phyloP scores from a whole-genome alignment of 495 filamentous ascomycete genomes.

The Acidiella bohemica region DNA sequence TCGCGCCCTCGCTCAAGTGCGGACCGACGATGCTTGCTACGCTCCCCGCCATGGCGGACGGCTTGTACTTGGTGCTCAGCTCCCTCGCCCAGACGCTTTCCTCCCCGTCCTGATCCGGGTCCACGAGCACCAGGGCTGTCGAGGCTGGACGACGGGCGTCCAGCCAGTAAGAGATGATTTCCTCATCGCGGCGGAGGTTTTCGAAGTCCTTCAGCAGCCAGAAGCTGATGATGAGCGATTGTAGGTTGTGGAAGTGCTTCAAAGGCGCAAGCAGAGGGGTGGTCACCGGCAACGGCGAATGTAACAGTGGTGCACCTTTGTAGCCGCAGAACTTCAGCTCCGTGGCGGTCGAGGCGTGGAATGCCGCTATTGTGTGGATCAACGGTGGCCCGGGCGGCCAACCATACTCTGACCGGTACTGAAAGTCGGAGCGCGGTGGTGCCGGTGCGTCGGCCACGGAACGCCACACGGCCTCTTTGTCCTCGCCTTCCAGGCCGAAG shows the following conservation, averaged over 20 bases:
- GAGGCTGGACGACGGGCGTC: conserved; percentile 19
- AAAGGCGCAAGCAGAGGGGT: conserved; percentile 21
- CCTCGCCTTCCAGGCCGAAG: conserved; percentile 19
- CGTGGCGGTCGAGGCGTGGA: conserved; percentile 21
- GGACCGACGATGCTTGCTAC: conserved; percentile 20
- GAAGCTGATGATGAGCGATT: conserved; percentile 21
- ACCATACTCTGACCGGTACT: conserved; percentile 21
- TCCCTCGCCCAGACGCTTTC: conserved; percentile 18
- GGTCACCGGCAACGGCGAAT: conserved; percentile 20
- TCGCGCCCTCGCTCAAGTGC: conserved; percentile 21
- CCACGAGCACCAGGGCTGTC: conserved; percentile 19
- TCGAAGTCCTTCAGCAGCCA: conserved; percentile 23
- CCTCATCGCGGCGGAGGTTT: conserved; percentile 15
- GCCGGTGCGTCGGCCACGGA: conserved; percentile 1
- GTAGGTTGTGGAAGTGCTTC: conserved; percentile 24
- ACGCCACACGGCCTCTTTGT: conserved; percentile 14
- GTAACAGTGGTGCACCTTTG: conserved; percentile 20
- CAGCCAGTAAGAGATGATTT: conserved; percentile 26
- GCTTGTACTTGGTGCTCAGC: conserved; percentile 20
- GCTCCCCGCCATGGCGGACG: conserved; percentile 20
- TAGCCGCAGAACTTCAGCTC: conserved; percentile 30
- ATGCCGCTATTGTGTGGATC: conserved; percentile 22
- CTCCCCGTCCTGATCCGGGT: conserved; percentile 13
- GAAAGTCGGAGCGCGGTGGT: conserved; percentile 5
- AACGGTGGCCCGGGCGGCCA: conserved; percentile 22